phyloP scores from a whole-genome alignment of 352 stramenopile genomes.

The Phytophthora sansomeana region DNA sequence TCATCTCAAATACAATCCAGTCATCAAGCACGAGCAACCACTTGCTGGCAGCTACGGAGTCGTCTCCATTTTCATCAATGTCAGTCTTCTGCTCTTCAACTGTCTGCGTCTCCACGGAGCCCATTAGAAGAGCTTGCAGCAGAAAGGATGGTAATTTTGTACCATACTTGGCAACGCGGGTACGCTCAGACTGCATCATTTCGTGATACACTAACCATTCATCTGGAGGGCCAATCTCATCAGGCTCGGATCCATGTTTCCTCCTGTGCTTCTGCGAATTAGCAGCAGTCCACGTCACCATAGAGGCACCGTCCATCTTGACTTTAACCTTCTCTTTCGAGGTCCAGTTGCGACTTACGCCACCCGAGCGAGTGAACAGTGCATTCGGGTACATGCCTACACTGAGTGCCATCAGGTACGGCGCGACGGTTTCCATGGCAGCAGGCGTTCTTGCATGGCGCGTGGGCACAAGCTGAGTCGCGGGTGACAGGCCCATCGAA shows the following conservation, averaged over 20 bases:
- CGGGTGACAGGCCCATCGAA: constrained; percentile 52
- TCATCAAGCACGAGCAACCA: constrained; percentile 76
- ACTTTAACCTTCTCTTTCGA: constrained; percentile 89
- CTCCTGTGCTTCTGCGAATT: constrained; percentile 37
- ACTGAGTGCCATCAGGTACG: constrained; percentile 74
- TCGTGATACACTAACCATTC: constrained; percentile 87
- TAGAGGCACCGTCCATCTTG: constrained; percentile 64
- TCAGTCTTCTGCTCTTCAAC: constrained; percentile 38
- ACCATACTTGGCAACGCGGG: constrained; percentile 71
- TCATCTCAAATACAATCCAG: constrained; percentile 77
- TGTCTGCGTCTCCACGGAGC: constrained; percentile 46
- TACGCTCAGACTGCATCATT: constrained; percentile 85
- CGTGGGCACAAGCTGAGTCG: constrained; percentile 50
- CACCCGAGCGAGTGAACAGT: constrained; percentile 51
- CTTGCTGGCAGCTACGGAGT: constrained; percentile 16
- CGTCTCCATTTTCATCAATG: constrained; percentile 15
- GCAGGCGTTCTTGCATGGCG: constrained; percentile 16
- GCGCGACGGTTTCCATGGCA: constrained; percentile 43
- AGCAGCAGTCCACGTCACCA: constrained; percentile 47
- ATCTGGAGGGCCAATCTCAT: constrained; percentile 36
- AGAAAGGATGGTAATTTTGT: constrained; percentile 72
- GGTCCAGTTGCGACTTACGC: constrained; percentile 67
- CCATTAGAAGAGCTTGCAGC: constrained; percentile 71
- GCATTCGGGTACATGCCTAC: constrained; percentile 82
- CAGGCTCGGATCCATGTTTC: constrained; percentile 27